phyloP scores from a whole-genome alignment of 2,329 filamentous ascomycete species.

The Colletotrichum lini region DNA sequence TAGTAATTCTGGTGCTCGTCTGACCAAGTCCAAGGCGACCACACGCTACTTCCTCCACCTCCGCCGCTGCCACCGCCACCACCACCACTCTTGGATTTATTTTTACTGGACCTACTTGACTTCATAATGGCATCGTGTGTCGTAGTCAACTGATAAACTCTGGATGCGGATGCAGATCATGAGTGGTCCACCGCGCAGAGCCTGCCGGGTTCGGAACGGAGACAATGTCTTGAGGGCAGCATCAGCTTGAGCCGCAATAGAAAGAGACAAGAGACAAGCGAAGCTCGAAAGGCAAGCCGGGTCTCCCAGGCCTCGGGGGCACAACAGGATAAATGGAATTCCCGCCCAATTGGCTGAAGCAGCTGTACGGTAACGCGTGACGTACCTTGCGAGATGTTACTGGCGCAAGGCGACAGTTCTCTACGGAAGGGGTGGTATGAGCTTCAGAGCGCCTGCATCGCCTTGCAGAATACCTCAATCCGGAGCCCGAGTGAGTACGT shows the following conservation, averaged over 20 bases:
- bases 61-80: conserved; percentile 13
- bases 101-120: conserved; percentile 44
- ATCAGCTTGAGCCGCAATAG: conserved; percentile 34
- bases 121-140: conserved; percentile 50
- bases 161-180: conserved; percentile 6
- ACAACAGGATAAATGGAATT: conserved; percentile 32
- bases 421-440: conserved; percentile 32
- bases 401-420: conserved; percentile 26
- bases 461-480: conserved; percentile 27
- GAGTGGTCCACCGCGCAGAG: conserved; percentile 11
- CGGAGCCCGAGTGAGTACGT: conserved; percentile 3
- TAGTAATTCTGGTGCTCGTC: conserved; percentile 47
- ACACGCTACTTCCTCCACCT: conserved; percentile 38
- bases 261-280: conserved; percentile 35
- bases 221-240: conserved; percentile 20
- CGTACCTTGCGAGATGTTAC: conserved; percentile 35
- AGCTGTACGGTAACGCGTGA: conserved; percentile 37
- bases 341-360: conserved; percentile 33
- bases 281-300: conserved; percentile 27
- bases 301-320: conserved; percentile 24
- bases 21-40: conserved; percentile 51
- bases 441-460: conserved; percentile 34
- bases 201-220: conserved; percentile 4
- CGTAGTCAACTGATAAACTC: conserved; percentile 9
- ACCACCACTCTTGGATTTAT: conserved; percentile 44